These are phyloP conservation scores for Leccinum barrowsii DNA, from an alignment of 768 basidiomycete species.

Conservation along the genomic window DNA sequence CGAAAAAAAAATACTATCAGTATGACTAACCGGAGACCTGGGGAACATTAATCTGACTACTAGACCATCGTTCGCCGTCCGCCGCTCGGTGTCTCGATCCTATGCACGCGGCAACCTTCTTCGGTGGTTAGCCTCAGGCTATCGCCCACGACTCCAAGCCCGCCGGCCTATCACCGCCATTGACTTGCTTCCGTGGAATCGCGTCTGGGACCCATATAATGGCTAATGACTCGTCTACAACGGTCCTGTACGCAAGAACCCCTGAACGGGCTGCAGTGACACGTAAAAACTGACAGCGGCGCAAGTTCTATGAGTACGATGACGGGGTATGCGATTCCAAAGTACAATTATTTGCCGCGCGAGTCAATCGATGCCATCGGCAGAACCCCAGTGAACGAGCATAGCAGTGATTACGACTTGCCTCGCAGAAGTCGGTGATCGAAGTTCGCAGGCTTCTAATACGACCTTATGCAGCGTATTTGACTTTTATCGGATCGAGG, in stretches of 20 bases:
- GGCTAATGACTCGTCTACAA: constrained; percentile 8
- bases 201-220: constrained; percentile 10
- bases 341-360: constrained; percentile 10
- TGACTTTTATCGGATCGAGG: constrained; percentile 20
- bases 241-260: constrained; percentile 9
- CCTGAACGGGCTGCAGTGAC: constrained; percentile 7
- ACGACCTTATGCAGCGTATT: constrained; percentile 12
- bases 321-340: constrained; percentile 22
- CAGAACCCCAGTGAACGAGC: constrained; percentile 15
- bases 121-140: background rate
- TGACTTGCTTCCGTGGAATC: constrained; percentile 15
- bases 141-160: constrained; percentile 4
- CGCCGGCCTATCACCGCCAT: constrained; percentile 29
- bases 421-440: constrained; percentile 15
- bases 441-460: constrained; percentile 15
- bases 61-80: constrained; percentile 1
- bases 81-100: constrained; percentile 10
- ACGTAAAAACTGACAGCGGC: constrained; percentile 32
- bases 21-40: constrained; percentile 10
- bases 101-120: constrained; percentile 21
- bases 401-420: constrained; percentile 13
- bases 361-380: constrained; percentile 31
- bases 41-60: background rate
- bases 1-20: background rate
- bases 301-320: constrained; percentile 17